Conservation (phyloP, 2,329 filamentous ascomycete species). For the Tolypocladium inflatum region DNA sequence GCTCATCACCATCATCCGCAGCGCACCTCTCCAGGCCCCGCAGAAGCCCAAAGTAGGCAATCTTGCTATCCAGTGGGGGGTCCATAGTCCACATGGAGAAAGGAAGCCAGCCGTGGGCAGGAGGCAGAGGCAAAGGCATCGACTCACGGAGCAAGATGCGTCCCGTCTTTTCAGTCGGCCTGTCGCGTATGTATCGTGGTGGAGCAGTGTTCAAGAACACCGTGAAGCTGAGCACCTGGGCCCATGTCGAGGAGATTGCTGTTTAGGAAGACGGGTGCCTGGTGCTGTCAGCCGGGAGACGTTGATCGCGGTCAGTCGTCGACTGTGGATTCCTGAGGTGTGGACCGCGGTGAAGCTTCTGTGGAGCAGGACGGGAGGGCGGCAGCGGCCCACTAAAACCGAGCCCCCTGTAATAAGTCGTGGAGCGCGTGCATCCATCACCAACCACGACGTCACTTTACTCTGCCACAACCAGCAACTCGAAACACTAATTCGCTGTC, state of each 20-base stretch:
- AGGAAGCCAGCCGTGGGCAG: neutral
- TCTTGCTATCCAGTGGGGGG: slow-evolving; percentile 27
- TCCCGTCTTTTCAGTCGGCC: neutral
- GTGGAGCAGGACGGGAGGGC: neutral
- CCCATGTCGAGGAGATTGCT: neutral
- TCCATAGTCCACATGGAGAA: neutral
- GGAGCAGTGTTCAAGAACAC: too few relatives aligned
- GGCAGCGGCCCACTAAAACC: neutral
- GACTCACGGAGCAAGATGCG: neutral
- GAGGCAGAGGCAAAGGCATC: neutral
- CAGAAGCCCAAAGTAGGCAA: slow-evolving; percentile 35
- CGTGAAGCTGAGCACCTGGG: neutral
- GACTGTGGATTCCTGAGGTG: neutral
- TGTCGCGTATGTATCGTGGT: neutral
- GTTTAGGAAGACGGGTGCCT: neutral
- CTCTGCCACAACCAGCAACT: too few relatives aligned
- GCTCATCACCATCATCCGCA: slow-evolving; percentile 19
- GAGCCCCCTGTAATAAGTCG: too few relatives aligned
- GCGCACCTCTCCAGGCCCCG: slow-evolving; percentile 11
- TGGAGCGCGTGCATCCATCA: too few relatives aligned
- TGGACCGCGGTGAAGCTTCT: neutral
- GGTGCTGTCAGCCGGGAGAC: neutral
- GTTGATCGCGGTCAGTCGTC: neutral
- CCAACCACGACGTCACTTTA: neutral
- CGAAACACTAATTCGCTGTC: too few relatives aligned